Evolutionary conservation across 257 asterid genomes (phyloP), one percentile per base, ranked within the genome.

Genomic region (Salvia rosmarinus): DNA sequence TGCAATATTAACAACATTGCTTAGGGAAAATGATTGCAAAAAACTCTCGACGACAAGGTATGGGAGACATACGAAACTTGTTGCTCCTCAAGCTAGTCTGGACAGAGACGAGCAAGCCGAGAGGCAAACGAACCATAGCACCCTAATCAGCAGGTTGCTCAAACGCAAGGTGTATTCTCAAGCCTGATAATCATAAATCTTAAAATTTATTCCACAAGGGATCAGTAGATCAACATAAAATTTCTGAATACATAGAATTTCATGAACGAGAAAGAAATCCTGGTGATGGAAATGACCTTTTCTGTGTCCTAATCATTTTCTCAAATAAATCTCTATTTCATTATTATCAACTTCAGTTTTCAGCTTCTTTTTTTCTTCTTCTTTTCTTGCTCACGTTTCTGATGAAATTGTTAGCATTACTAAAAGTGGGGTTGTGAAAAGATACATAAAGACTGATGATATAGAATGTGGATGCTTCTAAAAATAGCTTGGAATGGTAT

Each of bases 401-500:
- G 25, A 32, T 55, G 42, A 35, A 46, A 70, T 55, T 64, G 37
- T 43, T 30, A 55, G 59, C 56, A 57, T 46, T 49, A 63, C 11
- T 28, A 56, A 19, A 59, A 56, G 57, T 14, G 17, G 61, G 67
- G 63, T 37, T 37, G 52, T 64, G 4, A 37, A 17, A 3, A 19
- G 57, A 39, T 55, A 32, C 67, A 70, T 9, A 42, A 52, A 74
- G 34, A 17, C 14, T 39, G 13, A 58, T 34, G 39, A 12, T 70
- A 39, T 12, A 51, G 65, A 12, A 64, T 70, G 21, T 30, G 37
- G 56, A 71, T 57, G 74, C 55, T 51, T 42, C 60, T 61, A 46
- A 50, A 71, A 47, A 39, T 75, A 87, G 87, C 86, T 64, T 71
- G 64, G 49, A 71, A 56, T 58, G 70, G 39, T 39, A 32, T 28